Percentiles rank a stretch among this genome's conserved stretches.
These are phyloP conservation scores for Curvularia sp. DNA, from an alignment of 2,329 filamentous ascomycete species.

Conservation along the genomic window DNA sequence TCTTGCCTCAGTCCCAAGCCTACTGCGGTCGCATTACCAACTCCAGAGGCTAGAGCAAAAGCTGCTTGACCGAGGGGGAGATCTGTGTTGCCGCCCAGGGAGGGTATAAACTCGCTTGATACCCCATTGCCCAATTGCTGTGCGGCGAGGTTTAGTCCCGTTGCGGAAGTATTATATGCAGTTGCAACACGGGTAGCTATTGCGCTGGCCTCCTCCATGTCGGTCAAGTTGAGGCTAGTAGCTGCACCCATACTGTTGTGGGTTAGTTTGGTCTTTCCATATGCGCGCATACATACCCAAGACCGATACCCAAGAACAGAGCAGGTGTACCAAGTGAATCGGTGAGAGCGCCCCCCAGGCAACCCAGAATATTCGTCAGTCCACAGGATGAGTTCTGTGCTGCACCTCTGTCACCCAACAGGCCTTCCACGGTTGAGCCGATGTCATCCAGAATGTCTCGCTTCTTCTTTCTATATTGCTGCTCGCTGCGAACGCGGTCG, in stretches of 20 bases:
- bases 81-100: slow-evolving; percentile 8
- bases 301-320: slow-evolving; percentile 41
- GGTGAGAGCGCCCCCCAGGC: slow-evolving; percentile 21
- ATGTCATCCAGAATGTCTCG: slow-evolving; percentile 23
- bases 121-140: slow-evolving; percentile 40
- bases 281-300: slow-evolving; percentile 30
- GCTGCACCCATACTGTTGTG: slow-evolving; percentile 33
- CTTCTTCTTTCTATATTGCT: slow-evolving; percentile 9
- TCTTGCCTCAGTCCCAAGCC: slow-evolving; percentile 35
- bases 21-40: slow-evolving; percentile 37
- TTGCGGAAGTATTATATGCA: slow-evolving; percentile 30
- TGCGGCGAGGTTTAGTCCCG: slow-evolving; percentile 34
- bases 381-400: slow-evolving; percentile 22
- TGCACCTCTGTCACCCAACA: slow-evolving; percentile 6
- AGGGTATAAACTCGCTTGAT: slow-evolving; percentile 30
- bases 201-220: slow-evolving; percentile 22
- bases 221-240: slow-evolving; percentile 37
- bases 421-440: slow-evolving; percentile 11
- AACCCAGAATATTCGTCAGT: slow-evolving; percentile 20
- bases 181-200: slow-evolving; percentile 31
- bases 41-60: slow-evolving; percentile 38
- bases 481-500: slow-evolving; percentile 15
- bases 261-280: slow-evolving; percentile 12
- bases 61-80: slow-evolving; percentile 29
- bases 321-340: slow-evolving; percentile 35